Conservation (phyloP, 1,284 basidiomycete species). For the Cryptococcus sp. region DNA sequence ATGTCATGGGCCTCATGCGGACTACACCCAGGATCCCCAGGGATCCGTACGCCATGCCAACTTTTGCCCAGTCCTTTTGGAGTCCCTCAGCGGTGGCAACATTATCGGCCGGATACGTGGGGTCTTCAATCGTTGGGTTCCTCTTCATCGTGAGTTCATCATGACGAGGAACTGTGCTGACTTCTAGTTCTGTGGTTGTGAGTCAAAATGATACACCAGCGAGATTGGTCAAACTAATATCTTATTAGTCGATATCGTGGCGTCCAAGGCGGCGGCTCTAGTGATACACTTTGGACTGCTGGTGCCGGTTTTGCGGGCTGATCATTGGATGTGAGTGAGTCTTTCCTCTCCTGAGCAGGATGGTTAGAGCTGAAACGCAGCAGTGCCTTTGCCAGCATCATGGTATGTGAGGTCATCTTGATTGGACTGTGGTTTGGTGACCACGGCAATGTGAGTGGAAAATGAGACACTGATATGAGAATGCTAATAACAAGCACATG, state of each 20-base stretch:
- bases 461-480: background rate
- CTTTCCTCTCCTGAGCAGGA: background rate
- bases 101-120: constrained; percentile 44
- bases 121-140: constrained; percentile 42
- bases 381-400: constrained; percentile 46
- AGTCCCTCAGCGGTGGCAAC: constrained; percentile 34
- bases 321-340: constrained; percentile 43
- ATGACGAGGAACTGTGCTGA: constrained; percentile 1
- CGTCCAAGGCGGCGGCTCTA: constrained; percentile 47
- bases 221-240: background rate
- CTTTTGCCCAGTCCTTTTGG: constrained; percentile 38
- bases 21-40: constrained; percentile 32
- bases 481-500: background rate
- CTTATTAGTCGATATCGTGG: constrained; percentile 42
- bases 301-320: constrained; percentile 42
- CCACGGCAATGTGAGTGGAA: constrained; percentile 44
- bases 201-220: background rate
- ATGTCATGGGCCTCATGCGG: constrained; percentile 42
- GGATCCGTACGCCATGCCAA: constrained; percentile 41
- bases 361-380: background rate
- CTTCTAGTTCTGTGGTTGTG: constrained; percentile 33
- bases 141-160: constrained; percentile 43
- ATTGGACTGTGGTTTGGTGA: constrained; percentile 50
- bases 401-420: constrained; percentile 42
- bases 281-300: constrained; percentile 47